Conservation (phyloP, 371 early-diverging fungal species). For the Mucor piriformis region DNA sequence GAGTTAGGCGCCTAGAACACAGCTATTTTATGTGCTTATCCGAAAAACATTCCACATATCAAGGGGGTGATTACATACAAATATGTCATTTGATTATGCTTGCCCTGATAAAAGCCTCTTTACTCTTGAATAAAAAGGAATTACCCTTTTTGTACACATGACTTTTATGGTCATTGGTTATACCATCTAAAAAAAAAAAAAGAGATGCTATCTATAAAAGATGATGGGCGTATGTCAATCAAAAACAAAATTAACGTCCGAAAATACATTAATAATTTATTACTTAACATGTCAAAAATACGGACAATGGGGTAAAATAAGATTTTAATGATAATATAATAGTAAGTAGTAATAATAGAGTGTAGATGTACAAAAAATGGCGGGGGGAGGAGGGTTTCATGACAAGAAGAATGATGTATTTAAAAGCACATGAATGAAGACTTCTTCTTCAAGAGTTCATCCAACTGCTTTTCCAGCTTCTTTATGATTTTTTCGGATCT, state of each 20-base stretch:
- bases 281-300: neutral
- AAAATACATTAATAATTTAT: neutral
- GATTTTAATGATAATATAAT: neutral
- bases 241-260: neutral
- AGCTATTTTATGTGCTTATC: neutral
- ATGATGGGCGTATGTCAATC: slow-evolving; percentile 10
- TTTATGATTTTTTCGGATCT: slow-evolving; percentile 7
- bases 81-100: slow-evolving; percentile 1
- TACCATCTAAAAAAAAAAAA: neutral
- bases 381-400: too few relatives aligned
- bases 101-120: neutral
- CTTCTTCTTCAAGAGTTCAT: slow-evolving; percentile 19
- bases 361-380: too few relatives aligned
- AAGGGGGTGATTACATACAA: neutral
- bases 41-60: neutral
- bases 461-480: slow-evolving; percentile 22
- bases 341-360: neutral
- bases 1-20: slow-evolving; percentile 11
- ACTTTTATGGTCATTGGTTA: neutral
- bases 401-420: too few relatives aligned
- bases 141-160: slow-evolving; percentile 13
- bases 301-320: neutral
- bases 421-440: slow-evolving; percentile 28
- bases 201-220: neutral
- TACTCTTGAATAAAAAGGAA: neutral